Percentiles rank a stretch among this genome's conserved stretches.
Evolutionary conservation across 2,329 filamentous ascomycete genomes (phyloP).

Genomic region (Phaeosphaeriaceae sp.): DNA sequence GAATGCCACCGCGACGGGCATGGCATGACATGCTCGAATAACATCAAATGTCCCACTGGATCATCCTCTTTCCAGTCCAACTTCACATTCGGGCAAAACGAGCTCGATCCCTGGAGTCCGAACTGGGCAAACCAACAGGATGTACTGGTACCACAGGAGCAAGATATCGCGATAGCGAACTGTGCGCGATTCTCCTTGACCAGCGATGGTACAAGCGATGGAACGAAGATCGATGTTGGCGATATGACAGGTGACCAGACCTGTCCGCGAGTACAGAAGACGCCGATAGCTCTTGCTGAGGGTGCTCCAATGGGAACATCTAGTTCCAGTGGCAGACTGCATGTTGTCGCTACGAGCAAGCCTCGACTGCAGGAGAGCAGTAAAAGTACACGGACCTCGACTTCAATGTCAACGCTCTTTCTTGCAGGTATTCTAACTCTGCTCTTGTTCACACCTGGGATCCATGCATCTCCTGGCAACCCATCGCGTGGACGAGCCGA

Average conservation of each 20-base stretch:
- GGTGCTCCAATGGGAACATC: constrained; percentile 2
- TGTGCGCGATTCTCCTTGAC: constrained; percentile 25
- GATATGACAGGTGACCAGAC: constrained; percentile 8
- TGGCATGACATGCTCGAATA: constrained; percentile 26
- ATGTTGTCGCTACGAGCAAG: constrained; percentile 1
- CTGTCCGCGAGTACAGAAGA: constrained; percentile 14
- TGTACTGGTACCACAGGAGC: constrained; percentile 20
- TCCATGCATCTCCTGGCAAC: constrained; percentile 9
- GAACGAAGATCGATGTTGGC: constrained; percentile 19
- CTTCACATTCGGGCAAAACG: constrained; percentile 32
- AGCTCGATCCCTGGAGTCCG: constrained; percentile 25
- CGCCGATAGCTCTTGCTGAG: constrained; percentile 11
- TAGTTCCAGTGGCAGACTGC: not conserved
- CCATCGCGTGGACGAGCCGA: constrained; percentile 12
- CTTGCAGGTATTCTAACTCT: constrained; percentile 15
- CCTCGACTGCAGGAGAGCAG: constrained; percentile 9
- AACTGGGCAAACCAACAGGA: constrained; percentile 19
- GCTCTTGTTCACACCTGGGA: constrained; percentile 14
- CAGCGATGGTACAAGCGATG: constrained; percentile 30
- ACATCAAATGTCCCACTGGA: constrained; percentile 21
- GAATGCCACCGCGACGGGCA: constrained; percentile 24
- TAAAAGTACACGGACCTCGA: not conserved
- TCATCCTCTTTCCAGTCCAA: constrained; percentile 27
- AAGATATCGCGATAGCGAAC: constrained; percentile 20
- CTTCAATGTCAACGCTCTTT: constrained; percentile 11